Evolutionary conservation across 805 yeast species (phyloP), one percentile per base, ranked within the genome.

Genomic region (Teunomyces barrocoloradensis): DNA sequence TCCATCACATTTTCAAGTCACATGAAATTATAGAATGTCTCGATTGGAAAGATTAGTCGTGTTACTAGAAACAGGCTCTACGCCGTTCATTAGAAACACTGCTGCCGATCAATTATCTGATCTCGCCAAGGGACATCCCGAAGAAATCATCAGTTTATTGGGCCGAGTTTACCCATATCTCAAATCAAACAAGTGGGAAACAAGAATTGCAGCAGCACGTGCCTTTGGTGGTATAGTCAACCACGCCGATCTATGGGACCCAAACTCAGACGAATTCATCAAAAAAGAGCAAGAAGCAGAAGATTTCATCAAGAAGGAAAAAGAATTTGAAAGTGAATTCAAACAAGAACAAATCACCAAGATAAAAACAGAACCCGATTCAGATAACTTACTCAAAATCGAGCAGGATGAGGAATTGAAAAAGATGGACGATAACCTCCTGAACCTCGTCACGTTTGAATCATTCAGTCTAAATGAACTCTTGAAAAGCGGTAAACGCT

Each of bases 41-140:
- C 71, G 85, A 56, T 72, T 80, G 54, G 85, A 80, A 56, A 69
- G 84, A 47, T 74, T 80, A 48, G 84, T 80, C 51, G 70, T 80
- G 49, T 55, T 81, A 36, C 72, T 94, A 54, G 99, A 95, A 68
- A 89, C 97, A 1, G 99, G 99, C 9, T 89, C 97, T 10, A 89
- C 97, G 4, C 88, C 88, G 34, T 87, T 89, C 63, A 94, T 94
- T 38, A 79, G 98, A 54, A 89, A 89, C 60, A 89, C 97, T 7
- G 99, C 99, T 1, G 98, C 98, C 2, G 97, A 92, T 60, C 99
- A 94, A 68, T 75, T 94, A 54, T 89, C 96, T 4, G 98, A 92
- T 55, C 76, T 95, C 33, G 97, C 97, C 23, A 87, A 87, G 64
- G 86, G 87, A 37, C 98, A 94, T 60, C 97, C 98, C 0, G 98